A percentile compares a stretch with the other conserved stretches of the same genome.
Conservation (phyloP, 1,284 basidiomycete genomes). For the Lignosus rhinocerotis region DNA sequence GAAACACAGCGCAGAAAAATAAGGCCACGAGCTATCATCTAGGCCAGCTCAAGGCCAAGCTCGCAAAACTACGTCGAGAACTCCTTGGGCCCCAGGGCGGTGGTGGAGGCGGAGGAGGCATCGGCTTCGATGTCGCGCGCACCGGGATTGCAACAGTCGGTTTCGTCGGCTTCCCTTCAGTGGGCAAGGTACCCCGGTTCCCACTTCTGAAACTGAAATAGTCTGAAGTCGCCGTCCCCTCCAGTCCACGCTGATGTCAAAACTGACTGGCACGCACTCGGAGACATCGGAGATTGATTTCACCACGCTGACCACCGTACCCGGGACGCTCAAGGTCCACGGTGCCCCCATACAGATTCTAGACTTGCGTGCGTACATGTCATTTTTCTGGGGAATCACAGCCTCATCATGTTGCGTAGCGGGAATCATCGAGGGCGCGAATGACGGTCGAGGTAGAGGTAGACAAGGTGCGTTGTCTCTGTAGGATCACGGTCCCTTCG, state of each 20-base stretch:
- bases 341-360: slow-evolving; percentile 92
- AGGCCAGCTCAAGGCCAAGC: slow-evolving; percentile 97
- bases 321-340: slow-evolving; percentile 92
- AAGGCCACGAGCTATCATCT: slow-evolving; percentile 95
- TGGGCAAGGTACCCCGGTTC: slow-evolving; percentile 70
- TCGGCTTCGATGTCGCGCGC: slow-evolving; percentile 96
- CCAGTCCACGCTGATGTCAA: slow-evolving; percentile 96
- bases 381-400: slow-evolving; percentile 12
- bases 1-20: slow-evolving; percentile 83
- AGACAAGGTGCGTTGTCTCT: slow-evolving; percentile 70
- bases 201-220: slow-evolving; percentile 47
- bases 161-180: slow-evolving; percentile 89
- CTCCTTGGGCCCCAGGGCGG: slow-evolving; percentile 80
- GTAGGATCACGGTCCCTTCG: background rate
- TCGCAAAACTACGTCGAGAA: slow-evolving; percentile 95
- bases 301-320: slow-evolving; percentile 91
- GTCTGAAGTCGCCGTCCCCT: slow-evolving; percentile 14
- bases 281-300: slow-evolving; percentile 99
- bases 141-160: slow-evolving; percentile 97
- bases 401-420: slow-evolving; percentile 49
- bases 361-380: slow-evolving; percentile 68
- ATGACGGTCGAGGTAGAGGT: slow-evolving; percentile 97
- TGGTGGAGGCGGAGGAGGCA: slow-evolving; percentile 83
- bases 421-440: slow-evolving; percentile 99
- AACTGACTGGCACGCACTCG: slow-evolving; percentile 96